Percentiles rank a stretch among this genome's conserved stretches.
Conservation (phyloP, 106 monocot genomes). For the Acorus calamus region DNA sequence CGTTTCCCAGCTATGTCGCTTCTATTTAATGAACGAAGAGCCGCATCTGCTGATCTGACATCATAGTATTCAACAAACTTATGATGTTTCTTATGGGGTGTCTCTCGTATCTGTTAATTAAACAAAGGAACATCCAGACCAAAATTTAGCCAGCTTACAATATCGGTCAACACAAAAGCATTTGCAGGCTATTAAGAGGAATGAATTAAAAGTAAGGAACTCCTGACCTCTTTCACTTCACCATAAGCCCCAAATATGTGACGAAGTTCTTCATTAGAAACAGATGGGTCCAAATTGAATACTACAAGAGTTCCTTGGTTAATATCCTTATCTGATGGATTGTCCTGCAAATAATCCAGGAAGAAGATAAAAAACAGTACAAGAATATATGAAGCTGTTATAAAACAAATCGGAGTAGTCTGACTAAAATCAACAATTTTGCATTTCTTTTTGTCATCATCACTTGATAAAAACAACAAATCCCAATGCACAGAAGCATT, state of each 20-base stretch:
- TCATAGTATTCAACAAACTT: slow-evolving; percentile 13
- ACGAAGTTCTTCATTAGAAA: slow-evolving; percentile 20
- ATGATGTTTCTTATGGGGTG: slow-evolving; percentile 18
- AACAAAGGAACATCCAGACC: too few species aligned
- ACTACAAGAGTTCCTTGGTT: slow-evolving; percentile 24
- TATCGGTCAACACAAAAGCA: neutral
- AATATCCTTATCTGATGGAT: slow-evolving; percentile 22
- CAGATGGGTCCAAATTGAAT: slow-evolving; percentile 19
- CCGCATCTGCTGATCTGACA: slow-evolving; percentile 8
- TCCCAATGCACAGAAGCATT: too few species aligned
- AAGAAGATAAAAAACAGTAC: neutral
- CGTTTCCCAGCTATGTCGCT: slow-evolving; percentile 21
- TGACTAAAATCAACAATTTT: too few species aligned
- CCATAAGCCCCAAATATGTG: slow-evolving; percentile 18
- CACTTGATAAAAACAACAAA: too few species aligned
- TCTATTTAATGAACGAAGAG: slow-evolving; percentile 20
- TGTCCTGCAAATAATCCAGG: slow-evolving; percentile 5
- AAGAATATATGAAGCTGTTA: too few species aligned
- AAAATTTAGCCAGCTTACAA: too few species aligned
- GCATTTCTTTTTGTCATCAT: too few species aligned
- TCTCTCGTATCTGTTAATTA: slow-evolving; percentile 14
- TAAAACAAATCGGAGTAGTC: too few species aligned
- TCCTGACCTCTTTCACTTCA: slow-evolving; percentile 14
- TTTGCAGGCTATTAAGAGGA: neutral
- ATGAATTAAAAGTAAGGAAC: neutral